Base-by-base conservation (phyloP, 202 grass and related monocot species). In the Saccharum hybrid region DNA sequence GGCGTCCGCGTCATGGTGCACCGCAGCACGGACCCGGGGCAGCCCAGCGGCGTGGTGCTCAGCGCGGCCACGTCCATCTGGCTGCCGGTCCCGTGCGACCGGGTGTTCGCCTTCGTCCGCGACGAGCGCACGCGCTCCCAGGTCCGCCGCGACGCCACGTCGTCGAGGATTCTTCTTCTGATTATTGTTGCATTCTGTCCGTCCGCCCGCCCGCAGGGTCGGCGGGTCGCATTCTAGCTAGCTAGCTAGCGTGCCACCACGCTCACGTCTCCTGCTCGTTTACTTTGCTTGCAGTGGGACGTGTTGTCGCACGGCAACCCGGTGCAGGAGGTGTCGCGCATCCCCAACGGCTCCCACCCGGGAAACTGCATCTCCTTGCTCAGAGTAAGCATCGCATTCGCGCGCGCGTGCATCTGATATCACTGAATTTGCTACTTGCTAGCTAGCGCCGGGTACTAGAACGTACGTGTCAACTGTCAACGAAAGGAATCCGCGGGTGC, bases 321-420 rank as follows among this genome's bases (percentile, higher is more conserved):
- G 0, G 91, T 97, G 63, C 94, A 97, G 83, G 86, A 94, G 71
- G 94, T 94, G 33, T 86, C 90, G 60, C 84, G 86, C 59, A 88
- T 97, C 15, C 68, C 77, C 33, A 92, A 85, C 30, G 91, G 94
- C 22, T 89, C 88, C 4, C 83, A 97, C 81, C 88, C 90, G 0
- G 91, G 90, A 38, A 97, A 94, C 13, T 94, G 88, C 84, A 89
- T 97, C 71, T 97, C 91, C 7, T 89, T 97, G 64, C 90, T 94
- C 49, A 83, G 89, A 42, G 94, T 97, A 89, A 90, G 87, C 76
- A 33, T 51, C 0, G 14, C 52, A 21, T 56, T n/a, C 1, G 4
- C 14, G 1, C 40, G 40, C 2, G 40, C 45, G 3, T 2, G 8
- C 13, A 18, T 56, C 8, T 34, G 0, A 52, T 21, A 33, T 33